Conservation (phyloP, 2,329 filamentous ascomycete species). For the Clonostachys chloroleuca region DNA sequence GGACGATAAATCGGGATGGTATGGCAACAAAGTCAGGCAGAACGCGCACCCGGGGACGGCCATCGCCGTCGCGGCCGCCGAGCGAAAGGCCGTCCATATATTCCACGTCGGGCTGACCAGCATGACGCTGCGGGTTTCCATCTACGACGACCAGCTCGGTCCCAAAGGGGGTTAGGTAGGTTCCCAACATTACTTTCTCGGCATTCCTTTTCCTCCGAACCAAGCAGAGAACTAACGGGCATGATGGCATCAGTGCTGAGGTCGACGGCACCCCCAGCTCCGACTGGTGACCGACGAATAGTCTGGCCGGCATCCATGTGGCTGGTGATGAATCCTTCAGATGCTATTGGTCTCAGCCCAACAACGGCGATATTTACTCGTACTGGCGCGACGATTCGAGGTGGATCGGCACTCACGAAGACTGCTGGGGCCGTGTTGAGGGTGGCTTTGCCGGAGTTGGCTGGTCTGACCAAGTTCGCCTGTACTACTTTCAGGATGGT, state of each 20-base stretch:
- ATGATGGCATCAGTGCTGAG: too few species aligned
- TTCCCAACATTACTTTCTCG: too few species aligned
- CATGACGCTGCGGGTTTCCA: conserved; percentile 1
- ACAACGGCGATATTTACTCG: conserved; percentile 5
- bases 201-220: not conserved
- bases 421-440: conserved; percentile 5
- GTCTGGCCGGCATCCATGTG: conserved; percentile 7
- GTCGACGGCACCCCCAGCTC: too few species aligned
- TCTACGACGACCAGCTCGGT: conserved; percentile 4
- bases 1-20: not conserved
- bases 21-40: conserved; percentile 1
- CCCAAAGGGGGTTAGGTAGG: conserved; percentile 2
- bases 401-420: conserved; percentile 3
- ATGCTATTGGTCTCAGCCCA: conserved; percentile 9
- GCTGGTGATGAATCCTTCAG: conserved; percentile 4
- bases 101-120: conserved; percentile 9
- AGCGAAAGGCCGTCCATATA: conserved; percentile 4
- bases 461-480: conserved; percentile 8
- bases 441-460: conserved; percentile 7
- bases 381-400: conserved; percentile 1
- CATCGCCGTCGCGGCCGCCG: conserved; percentile 5
- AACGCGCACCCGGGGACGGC: conserved; percentile 3
- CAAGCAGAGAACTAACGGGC: not conserved
- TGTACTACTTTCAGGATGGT: conserved; percentile 8
- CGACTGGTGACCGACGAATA: conserved; percentile 4